Evolutionary conservation across 1,139 yeast species (phyloP), one percentile per base, ranked within the genome.

Genomic region (Blastobotrys ciferrii): DNA sequence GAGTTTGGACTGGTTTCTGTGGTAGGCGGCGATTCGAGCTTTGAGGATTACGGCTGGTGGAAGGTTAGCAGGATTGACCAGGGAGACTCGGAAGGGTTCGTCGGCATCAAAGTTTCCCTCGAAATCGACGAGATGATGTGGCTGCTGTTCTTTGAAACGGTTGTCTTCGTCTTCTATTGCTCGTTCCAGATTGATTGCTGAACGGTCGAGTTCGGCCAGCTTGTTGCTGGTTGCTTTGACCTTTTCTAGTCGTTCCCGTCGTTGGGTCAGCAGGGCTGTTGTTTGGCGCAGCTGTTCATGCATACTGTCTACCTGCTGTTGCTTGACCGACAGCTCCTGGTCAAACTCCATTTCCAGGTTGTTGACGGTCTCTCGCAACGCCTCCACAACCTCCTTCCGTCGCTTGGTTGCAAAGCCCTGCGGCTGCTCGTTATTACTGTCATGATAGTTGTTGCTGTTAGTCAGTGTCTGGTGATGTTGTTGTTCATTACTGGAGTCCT

Each of bases 11-110:
- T 87, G 89, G 56, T 80, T 79, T 54, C 79, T 80, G 54, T 77
- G 75, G 67, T 92, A 92, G 1, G 98, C 96, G 45, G 76, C 75
- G 33, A 91, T 80, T 43, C 97, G 72, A 0, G 97, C 96, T 50
- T 78, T 76, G 19, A 92, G 71, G 2, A 86, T 74, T 6, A 76
- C 71, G 1, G 78, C 65, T 1, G 88, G 81, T n/a, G 87, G 94
- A 46, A 82, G 68, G 6, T 18, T 15, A 15, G 37, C 14, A 5
- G 45, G 45, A 52, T 47, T 17, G 40, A 47, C n/a, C 49, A 50
- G 28, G 37, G 23, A 31, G 20, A 86, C 78, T 43, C 86, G 74
- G 66, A 87, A 91, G 17, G 96, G 95, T 60, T 84, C 89, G 66
- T 87, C 96, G 1, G 95, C 91, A 65, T 87, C 92, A 61, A 81